Base-by-base conservation (phyloP, 257 asterid genomes). In the Solanum sparsipilum region DNA sequence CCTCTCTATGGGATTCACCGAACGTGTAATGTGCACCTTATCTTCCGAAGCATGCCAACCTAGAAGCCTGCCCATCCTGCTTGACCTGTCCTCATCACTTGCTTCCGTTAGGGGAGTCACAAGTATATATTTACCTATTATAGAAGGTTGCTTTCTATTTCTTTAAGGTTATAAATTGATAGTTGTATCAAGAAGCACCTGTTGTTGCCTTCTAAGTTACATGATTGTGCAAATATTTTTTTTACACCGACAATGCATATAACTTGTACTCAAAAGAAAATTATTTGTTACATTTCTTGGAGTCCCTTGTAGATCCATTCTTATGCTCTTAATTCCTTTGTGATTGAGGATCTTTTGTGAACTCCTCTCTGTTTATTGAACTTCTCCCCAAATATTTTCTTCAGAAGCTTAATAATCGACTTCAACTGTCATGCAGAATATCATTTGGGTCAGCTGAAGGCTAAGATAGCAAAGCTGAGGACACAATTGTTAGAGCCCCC, bases 381-480 rank as follows among this genome's bases (percentile, higher is more conserved):
- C 85, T 35, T 78, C 31, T 81, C 34, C 21, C 75, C 39, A 38
- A 79, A 81, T 16, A 56, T 15, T 81, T 9, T 81, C 68, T 81
- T 48, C 16, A 48, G 68, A 82, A 48, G 85, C 41, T 82, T 29
- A 48, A 29, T 82, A 82, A 48, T 44, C 11, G 6, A 48, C 70
- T 48, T 48, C 70, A 82, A 84, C 85, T 84, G 79, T 85, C 52
- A 82, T 87, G 75, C 95, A 97, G 99, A 97, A 83, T 97, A 97
- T 93, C 99, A 97, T 92, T 92, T 97, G 98, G 99, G 99, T 84
- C 99, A 97, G 93, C 98, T 97, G 90, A 97, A 97, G 95, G 99
- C 99, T 86, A 97, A 97, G 95, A 93, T 97, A 91, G 99, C 99
- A 25, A 97, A 97, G 94, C 93, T 97, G 91, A 95, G 99, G 96